These are phyloP conservation scores for Taxawa tesnikishii DNA, from an alignment of 2,329 filamentous ascomycete species.

Conservation along the genomic window DNA sequence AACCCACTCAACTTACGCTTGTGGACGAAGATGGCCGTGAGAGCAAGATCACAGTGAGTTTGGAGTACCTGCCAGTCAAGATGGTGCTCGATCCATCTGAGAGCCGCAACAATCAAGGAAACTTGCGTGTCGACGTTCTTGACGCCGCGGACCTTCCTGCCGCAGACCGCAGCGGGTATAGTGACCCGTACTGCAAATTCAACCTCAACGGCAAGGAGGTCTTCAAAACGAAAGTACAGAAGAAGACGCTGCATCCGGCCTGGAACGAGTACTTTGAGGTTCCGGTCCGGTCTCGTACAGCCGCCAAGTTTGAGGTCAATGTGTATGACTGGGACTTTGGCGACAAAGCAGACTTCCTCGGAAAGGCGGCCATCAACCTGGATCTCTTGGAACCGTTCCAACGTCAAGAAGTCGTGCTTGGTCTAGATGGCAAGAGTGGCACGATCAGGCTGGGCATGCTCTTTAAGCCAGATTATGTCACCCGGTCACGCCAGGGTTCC, in stretches of 20 bases:
- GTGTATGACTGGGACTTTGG: constrained; percentile 97
- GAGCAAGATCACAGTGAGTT: constrained; percentile 75
- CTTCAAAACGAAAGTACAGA: constrained; percentile 89
- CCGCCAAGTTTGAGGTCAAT: constrained; percentile 67
- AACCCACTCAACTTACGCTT: constrained; percentile 69
- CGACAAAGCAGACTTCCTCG: constrained; percentile 86
- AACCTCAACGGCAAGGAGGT: constrained; percentile 78
- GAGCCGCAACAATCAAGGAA: constrained; percentile 98
- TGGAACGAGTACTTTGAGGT: constrained; percentile 98
- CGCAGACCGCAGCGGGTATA: constrained; percentile 91
- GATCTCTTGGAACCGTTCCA: constrained; percentile 75
- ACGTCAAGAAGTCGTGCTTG: constrained; percentile 59
- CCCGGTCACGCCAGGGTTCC: constrained; percentile 73
- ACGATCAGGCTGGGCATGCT: constrained; percentile 69
- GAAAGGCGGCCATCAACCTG: constrained; percentile 62
- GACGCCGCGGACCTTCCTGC: constrained; percentile 81
- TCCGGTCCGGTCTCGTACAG: constrained; percentile 69
- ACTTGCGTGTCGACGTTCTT: constrained; percentile 81
- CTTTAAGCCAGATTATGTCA: constrained; percentile 88
- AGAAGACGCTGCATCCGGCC: constrained; percentile 87
- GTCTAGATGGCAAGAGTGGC: constrained; percentile 82
- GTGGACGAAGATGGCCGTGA: constrained; percentile 64
- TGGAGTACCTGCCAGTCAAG: constrained; percentile 88
- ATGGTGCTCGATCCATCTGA: constrained; percentile 92
- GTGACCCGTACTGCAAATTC: constrained; percentile 94